Conservation (phyloP, 805 yeast species). For the Saccharomycopsis capsularis region DNA sequence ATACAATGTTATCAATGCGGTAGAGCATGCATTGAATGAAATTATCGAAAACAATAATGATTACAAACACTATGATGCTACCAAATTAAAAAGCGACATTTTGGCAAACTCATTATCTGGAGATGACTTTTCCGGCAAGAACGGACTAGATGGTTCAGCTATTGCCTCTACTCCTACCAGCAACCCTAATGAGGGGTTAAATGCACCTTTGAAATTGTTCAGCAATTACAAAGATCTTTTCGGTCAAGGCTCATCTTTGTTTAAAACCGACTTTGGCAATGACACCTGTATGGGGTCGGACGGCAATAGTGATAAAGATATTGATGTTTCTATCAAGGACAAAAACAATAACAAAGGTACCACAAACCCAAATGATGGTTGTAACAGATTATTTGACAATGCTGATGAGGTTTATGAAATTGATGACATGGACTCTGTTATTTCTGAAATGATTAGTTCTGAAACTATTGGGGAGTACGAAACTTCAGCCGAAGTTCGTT, state of each 20-base stretch:
- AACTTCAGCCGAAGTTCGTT: slow-evolving; percentile 34
- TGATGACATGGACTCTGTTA: slow-evolving; percentile 23
- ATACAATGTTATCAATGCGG: slow-evolving; percentile 48
- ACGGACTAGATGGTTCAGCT: background rate
- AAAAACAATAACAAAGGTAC: background rate
- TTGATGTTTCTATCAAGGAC: background rate
- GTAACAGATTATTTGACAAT: slow-evolving; percentile 7
- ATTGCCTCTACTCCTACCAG: no score
- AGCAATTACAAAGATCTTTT: slow-evolving; percentile 12
- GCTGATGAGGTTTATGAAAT: slow-evolving; percentile 26
- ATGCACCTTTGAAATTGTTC: slow-evolving; percentile 4
- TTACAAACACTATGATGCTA: slow-evolving; percentile 13
- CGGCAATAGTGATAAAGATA: background rate
- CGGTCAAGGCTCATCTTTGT: slow-evolving; percentile 9
- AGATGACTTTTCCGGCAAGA: background rate
- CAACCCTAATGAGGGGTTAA: background rate
- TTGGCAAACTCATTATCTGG: background rate
- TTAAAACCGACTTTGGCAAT: slow-evolving; percentile 10
- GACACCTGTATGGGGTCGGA: background rate
- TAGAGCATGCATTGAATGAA: slow-evolving; percentile 59
- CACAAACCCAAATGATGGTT: background rate
- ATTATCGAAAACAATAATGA: slow-evolving; percentile 36
- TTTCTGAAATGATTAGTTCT: slow-evolving; percentile 21
- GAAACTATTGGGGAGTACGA: slow-evolving; percentile 26
- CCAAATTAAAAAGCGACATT: slow-evolving; percentile 15